phyloP scores from a whole-genome alignment of 345 rosid species.

The Acer saccharum region DNA sequence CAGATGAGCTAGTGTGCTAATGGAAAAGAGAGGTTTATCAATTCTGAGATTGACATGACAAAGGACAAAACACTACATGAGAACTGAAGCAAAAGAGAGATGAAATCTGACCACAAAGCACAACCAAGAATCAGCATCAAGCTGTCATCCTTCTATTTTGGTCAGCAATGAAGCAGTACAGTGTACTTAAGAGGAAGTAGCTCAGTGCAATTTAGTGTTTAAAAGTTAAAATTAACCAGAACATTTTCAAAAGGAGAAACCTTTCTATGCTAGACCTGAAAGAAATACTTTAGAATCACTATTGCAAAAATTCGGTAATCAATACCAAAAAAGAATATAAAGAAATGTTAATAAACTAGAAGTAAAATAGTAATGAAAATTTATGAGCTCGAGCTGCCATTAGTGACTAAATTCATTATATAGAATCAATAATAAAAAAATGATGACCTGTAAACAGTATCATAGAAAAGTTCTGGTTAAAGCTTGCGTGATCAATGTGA shows the following conservation, averaged over 20 bases:
- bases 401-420: neutral
- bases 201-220: neutral
- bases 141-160: neutral
- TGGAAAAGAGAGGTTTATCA: neutral
- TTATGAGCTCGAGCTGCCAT: neutral
- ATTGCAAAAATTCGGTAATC: neutral
- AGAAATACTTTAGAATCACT: neutral
- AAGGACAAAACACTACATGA: neutral
- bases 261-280: neutral
- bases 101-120: neutral
- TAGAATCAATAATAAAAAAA: neutral
- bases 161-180: neutral
- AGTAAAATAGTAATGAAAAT: neutral
- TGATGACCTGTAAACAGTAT: neutral
- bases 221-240: too few species aligned
- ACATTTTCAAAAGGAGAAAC: neutral
- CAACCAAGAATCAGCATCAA: neutral
- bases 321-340: neutral
- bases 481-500: neutral
- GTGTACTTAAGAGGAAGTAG: neutral
- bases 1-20: neutral
- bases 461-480: neutral
- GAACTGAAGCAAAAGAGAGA: neutral
- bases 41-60: neutral
- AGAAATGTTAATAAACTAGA: neutral